These are phyloP conservation scores for Helotiales sp. DNA, from an alignment of 2,329 filamentous ascomycete genomes.

Conservation along the genomic window DNA sequence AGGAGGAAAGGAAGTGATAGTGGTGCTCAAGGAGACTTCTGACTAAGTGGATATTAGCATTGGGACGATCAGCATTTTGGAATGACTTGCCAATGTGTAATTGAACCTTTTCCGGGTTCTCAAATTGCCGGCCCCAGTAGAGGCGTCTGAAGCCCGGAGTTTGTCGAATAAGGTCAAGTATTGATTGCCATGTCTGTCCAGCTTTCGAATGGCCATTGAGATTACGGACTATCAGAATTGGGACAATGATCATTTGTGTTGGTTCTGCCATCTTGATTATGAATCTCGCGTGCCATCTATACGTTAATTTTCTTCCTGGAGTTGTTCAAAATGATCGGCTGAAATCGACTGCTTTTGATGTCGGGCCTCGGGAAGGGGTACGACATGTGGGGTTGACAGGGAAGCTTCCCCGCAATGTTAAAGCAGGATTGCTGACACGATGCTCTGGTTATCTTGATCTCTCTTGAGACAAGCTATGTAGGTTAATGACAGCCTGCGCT, in stretches of 20 bases:
- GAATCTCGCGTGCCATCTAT: too few relatives aligned
- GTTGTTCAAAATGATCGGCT: too few relatives aligned
- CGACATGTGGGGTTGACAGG: constrained; percentile 1
- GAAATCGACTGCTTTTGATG: too few relatives aligned
- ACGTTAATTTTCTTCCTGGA: too few relatives aligned
- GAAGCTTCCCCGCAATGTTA: not conserved
- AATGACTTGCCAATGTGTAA: not conserved
- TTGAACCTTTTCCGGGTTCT: not conserved
- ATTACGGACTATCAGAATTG: not conserved
- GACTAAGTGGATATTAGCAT: not conserved
- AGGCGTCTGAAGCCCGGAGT: constrained; percentile 29
- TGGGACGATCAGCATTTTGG: not conserved
- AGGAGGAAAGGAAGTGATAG: not conserved
- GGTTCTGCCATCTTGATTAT: not conserved
- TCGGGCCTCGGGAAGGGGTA: too few relatives aligned
- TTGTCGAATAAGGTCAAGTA: not conserved
- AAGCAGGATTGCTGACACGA: not conserved
- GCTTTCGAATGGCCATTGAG: not conserved
- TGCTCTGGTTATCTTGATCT: too few relatives aligned
- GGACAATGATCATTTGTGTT: not conserved
- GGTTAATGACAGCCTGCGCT: too few relatives aligned
- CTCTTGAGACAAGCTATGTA: too few relatives aligned
- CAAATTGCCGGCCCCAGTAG: constrained; percentile 25
- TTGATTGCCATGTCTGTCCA: not conserved
- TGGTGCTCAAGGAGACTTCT: not conserved